Evolutionary conservation across 2,329 filamentous ascomycete genomes (phyloP), one percentile per base, ranked within the genome.

Genomic region (Ascochyta clinopodiicola): DNA sequence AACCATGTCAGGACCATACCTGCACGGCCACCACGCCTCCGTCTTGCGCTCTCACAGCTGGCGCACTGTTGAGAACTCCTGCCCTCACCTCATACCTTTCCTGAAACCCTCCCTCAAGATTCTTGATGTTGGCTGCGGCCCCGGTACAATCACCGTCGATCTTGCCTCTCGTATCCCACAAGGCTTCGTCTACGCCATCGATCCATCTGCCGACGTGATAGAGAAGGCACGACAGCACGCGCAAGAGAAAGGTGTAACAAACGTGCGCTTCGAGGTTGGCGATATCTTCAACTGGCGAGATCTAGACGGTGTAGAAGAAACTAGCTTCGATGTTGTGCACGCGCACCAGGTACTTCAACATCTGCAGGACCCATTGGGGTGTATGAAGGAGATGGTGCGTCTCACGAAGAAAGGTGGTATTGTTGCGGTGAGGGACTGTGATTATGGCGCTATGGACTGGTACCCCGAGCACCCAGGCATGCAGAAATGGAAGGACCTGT

Each of bases 291-390:
- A 66, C 15, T 74, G 82, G 47, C 55, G 72, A 2, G 80, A 77
- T 39, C 59, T 74, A 2, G 80, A 86, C 51, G 75, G 74, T 1
- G 56, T 69, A 6, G 52, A 64, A 19, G 65, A 70, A 44, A 69
- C 58, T 25, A 67, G 75, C 2, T 88, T 87, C 58, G 86, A 88
- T 61, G 69, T 88, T n/a, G 84, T 87, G 6, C 81, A 83, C 62
- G 80, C 79, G 22, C 82, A 86, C 62, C 84, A 87, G 64, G 80
- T 87, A 3, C 74, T 88, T 9, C 79, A 82, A 59, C 85, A 88
- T 68, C 72, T 87, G 4, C 69, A 74, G 21, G 76, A 83, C 56
- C 84, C 84, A 0, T 70, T 83, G 0, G 65, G 70, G 2, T 80
- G 82, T 3, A 68, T 87, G 54, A 70, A 73, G 21, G 82, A 85